Conservation (phyloP, 2,329 filamentous ascomycete species). For the Zymoseptoria passerinii region DNA sequence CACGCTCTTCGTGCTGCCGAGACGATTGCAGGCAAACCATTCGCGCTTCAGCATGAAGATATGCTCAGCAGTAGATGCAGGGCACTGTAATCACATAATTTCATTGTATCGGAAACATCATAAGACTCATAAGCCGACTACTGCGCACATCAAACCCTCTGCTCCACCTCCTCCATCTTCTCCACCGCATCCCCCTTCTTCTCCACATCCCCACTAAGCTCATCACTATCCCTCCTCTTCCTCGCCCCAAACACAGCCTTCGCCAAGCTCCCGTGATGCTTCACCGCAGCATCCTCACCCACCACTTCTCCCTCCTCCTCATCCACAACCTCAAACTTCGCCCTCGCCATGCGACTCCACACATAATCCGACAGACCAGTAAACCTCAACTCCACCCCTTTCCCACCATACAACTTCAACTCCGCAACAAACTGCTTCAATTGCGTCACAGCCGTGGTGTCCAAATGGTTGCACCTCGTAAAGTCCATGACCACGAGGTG, state of each 20-base stretch:
- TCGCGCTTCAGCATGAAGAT: no score
- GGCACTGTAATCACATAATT: no score
- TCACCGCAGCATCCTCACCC: background rate
- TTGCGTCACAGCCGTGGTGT: slow-evolving; percentile 45
- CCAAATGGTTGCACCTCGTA: slow-evolving; percentile 44
- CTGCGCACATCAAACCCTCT: background rate
- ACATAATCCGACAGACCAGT: slow-evolving; percentile 41
- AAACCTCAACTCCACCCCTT: slow-evolving; percentile 41
- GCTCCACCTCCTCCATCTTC: background rate
- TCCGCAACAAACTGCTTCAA: slow-evolving; percentile 43
- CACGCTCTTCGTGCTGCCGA: no score
- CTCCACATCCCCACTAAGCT: background rate
- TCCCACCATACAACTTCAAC: slow-evolving; percentile 43
- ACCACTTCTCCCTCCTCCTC: slow-evolving; percentile 10
- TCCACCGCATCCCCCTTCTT: background rate
- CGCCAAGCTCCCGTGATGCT: slow-evolving; percentile 3
- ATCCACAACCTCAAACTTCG: slow-evolving; percentile 14
- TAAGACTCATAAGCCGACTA: no score
- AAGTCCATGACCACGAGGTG: slow-evolving; percentile 47
- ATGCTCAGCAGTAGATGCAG: no score
- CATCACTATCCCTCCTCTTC: background rate
- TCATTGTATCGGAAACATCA: no score
- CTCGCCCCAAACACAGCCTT: slow-evolving; percentile 1
- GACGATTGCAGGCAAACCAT: no score
- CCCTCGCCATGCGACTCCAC: slow-evolving; percentile 16